Conservation (phyloP, 164 flowering plant species). For the Sextonia rubra region DNA sequence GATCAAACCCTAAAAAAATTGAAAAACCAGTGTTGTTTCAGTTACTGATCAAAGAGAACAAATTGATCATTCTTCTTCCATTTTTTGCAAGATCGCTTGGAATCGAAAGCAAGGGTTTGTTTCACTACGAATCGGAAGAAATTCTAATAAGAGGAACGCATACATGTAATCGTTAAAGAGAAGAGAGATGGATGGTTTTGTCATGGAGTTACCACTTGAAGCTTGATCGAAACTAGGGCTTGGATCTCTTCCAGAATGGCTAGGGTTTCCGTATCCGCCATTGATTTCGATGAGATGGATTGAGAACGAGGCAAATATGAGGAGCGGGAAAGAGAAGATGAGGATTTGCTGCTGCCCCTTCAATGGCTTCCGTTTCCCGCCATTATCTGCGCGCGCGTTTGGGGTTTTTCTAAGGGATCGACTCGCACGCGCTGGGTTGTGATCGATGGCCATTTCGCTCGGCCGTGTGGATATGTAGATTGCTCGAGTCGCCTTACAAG, state of each 20-base stretch:
- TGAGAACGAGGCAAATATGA: neutral
- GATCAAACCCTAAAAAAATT: neutral
- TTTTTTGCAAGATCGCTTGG: neutral
- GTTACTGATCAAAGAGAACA: neutral
- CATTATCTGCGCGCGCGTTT: slow-evolving; percentile 5
- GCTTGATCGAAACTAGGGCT: slow-evolving; percentile 28
- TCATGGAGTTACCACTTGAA: slow-evolving; percentile 32
- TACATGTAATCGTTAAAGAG: neutral
- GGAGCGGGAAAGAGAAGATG: neutral
- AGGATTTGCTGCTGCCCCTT: neutral
- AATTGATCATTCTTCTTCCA: neutral
- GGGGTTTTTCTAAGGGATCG: neutral
- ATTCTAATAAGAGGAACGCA: neutral
- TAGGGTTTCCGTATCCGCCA: slow-evolving; percentile 20
- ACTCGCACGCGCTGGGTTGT: too few relatives aligned
- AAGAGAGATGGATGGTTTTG: neutral
- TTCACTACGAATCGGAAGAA: neutral
- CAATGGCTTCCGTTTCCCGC: slow-evolving; percentile 21
- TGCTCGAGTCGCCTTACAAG: too few relatives aligned
- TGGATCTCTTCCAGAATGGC: slow-evolving; percentile 25
- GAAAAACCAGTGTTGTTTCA: neutral
- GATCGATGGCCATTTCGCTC: too few relatives aligned
- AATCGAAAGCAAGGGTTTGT: neutral
- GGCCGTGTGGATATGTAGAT: too few relatives aligned
- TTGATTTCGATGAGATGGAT: slow-evolving; percentile 7